Evolutionary conservation across 257 asterid genomes (phyloP).

Genomic region (Datura wrightii): DNA sequence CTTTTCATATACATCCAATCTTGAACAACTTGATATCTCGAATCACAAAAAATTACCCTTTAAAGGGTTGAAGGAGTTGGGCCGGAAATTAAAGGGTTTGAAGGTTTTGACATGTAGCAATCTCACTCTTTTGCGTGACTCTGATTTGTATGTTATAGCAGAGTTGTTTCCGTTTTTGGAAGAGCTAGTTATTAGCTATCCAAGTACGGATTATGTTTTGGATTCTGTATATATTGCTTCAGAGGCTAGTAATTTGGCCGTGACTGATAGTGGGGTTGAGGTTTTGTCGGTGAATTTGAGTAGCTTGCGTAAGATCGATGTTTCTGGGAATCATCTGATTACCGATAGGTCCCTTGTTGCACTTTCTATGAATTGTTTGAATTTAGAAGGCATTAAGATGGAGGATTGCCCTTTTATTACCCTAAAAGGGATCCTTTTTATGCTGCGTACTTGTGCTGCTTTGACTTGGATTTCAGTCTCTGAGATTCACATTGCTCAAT

Average conservation of each 20-base stretch:
- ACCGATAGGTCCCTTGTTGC: conserved; percentile 34
- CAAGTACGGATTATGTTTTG: background rate
- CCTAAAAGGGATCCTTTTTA: conserved; percentile 21
- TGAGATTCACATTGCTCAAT: background rate
- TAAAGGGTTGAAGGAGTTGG: conserved; percentile 15
- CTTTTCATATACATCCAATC: background rate
- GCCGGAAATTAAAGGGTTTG: conserved; percentile 11
- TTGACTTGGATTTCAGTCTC: conserved; percentile 31
- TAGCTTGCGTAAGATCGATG: conserved; percentile 30
- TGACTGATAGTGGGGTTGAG: conserved; percentile 37
- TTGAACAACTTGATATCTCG: conserved; percentile 31
- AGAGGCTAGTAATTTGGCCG: background rate
- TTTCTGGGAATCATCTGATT: conserved; percentile 40
- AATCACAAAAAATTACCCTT: conserved; percentile 1
- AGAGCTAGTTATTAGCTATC: conserved; percentile 36
- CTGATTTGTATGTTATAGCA: conserved; percentile 32
- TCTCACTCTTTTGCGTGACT: conserved; percentile 12
- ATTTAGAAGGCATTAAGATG: conserved; percentile 19
- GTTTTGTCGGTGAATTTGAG: conserved; percentile 24
- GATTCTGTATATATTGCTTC: background rate
- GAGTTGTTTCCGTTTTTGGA: conserved; percentile 28
- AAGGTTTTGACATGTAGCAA: conserved; percentile 35
- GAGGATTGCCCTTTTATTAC: conserved; percentile 34
- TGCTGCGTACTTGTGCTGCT: conserved; percentile 24
- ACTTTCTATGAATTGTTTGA: conserved; percentile 29